Percentiles rank a stretch among this genome's conserved stretches.
These are phyloP conservation scores for Colletotrichum tropicale DNA, from an alignment of 2,329 filamentous ascomycete species.

Conservation along the genomic window DNA sequence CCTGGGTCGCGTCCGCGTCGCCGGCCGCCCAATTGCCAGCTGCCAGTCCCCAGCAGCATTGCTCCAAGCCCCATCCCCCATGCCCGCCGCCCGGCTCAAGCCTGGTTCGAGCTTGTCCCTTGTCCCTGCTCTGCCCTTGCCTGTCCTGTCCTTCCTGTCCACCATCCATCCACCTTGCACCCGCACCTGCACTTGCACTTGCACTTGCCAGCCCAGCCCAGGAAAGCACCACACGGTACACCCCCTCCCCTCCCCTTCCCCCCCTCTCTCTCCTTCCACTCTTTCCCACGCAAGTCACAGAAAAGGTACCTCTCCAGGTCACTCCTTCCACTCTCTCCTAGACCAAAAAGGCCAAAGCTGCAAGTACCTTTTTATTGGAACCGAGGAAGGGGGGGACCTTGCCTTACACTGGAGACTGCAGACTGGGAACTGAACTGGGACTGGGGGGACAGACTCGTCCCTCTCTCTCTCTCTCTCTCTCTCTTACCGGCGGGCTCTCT, in stretches of 20 bases:
- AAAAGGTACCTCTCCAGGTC: not conserved
- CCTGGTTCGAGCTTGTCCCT: conserved; percentile 12
- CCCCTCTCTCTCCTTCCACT: not conserved
- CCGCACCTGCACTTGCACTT: not conserved
- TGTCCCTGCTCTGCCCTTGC: not conserved
- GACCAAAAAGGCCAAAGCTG: conserved; percentile 16
- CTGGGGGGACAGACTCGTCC: not conserved
- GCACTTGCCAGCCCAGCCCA: not conserved
- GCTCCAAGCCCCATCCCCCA: not conserved
- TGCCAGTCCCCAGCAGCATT: not conserved
- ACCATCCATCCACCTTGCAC: not conserved
- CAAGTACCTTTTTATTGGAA: not conserved
- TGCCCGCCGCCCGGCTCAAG: not conserved
- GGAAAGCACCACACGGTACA: not conserved
- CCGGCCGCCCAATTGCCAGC: not conserved
- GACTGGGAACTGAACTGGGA: not conserved
- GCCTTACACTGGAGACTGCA: not conserved
- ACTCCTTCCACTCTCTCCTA: not conserved
- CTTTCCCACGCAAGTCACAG: not conserved
- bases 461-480: not conserved
- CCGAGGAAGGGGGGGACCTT: not conserved
- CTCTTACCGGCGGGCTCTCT: not conserved
- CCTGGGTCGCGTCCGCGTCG: not conserved
- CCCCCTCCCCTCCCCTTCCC: not conserved
- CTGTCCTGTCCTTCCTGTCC: not conserved